Evolutionary conservation across 352 stramenopile species (phyloP).

Genomic region (Globisporangium carolinianum): DNA sequence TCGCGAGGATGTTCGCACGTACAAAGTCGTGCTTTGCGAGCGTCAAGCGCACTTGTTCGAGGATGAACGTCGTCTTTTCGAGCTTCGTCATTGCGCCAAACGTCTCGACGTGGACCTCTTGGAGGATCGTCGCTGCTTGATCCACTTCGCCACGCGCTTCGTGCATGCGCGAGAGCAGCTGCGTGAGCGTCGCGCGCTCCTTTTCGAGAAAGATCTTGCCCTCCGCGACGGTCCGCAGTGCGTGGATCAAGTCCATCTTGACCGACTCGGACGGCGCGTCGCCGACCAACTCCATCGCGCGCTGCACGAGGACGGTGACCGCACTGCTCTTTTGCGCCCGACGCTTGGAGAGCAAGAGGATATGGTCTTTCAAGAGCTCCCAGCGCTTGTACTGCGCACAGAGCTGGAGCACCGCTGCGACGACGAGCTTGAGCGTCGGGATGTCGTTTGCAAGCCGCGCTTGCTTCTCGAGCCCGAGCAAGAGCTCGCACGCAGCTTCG

Average conservation of each 20-base stretch:
- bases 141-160: slow-evolving; percentile 90
- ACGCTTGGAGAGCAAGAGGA: slow-evolving; percentile 83
- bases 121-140: slow-evolving; percentile 91
- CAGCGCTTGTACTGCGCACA: slow-evolving; percentile 85
- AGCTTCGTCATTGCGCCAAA: slow-evolving; percentile 97
- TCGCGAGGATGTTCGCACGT: slow-evolving; percentile 92
- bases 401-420: slow-evolving; percentile 64
- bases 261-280: slow-evolving; percentile 77
- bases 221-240: slow-evolving; percentile 92
- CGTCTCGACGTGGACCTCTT: slow-evolving; percentile 98
- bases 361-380: slow-evolving; percentile 84
- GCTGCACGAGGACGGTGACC: slow-evolving; percentile 81
- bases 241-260: slow-evolving; percentile 91
- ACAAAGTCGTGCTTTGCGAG: slow-evolving; percentile 97
- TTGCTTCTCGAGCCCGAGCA: slow-evolving; percentile 85
- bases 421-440: slow-evolving; percentile 77
- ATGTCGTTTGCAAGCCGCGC: slow-evolving; percentile 78
- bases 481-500: slow-evolving; percentile 68
- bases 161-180: slow-evolving; percentile 90
- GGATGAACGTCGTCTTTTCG: slow-evolving; percentile 98
- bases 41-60: slow-evolving; percentile 96
- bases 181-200: slow-evolving; percentile 91
- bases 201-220: slow-evolving; percentile 98
- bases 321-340: slow-evolving; percentile 85
- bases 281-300: slow-evolving; percentile 74